Evolutionary conservation across 768 basidiomycete genomes (phyloP).

Genomic region (Leccinellum albellum): DNA sequence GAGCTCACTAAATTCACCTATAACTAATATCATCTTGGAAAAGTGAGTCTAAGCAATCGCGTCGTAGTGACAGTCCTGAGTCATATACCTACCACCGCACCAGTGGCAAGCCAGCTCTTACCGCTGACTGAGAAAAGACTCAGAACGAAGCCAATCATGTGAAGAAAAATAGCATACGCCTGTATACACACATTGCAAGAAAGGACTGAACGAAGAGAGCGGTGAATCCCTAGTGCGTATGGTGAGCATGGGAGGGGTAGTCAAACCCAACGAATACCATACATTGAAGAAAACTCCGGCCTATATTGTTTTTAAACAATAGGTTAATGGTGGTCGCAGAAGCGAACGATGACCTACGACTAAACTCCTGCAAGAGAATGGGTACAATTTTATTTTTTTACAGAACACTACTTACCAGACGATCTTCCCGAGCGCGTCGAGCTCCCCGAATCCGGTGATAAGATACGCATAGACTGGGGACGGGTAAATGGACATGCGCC

Average conservation of each 20-base stretch:
- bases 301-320: constrained; percentile 24
- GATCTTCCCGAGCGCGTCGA: constrained; percentile 28
- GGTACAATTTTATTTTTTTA: not conserved
- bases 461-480: constrained; percentile 48
- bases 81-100: constrained; percentile 29
- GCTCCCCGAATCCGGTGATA: constrained; percentile 38
- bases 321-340: not conserved
- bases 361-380: constrained; percentile 22
- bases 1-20: constrained; percentile 40
- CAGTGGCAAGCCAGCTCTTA: constrained; percentile 40
- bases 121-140: constrained; percentile 44
- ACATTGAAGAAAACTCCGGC: constrained; percentile 54
- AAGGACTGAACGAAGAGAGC: constrained; percentile 58
- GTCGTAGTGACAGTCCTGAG: not conserved
- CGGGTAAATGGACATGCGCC: not conserved
- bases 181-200: constrained; percentile 51
- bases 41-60: not conserved
- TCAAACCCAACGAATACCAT: not conserved
- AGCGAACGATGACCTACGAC: constrained; percentile 13
- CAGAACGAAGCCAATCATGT: not conserved
- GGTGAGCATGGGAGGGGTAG: not conserved
- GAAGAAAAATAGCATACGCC: constrained; percentile 32
- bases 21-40: constrained; percentile 30
- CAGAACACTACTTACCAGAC: constrained; percentile 39
- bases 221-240: constrained; percentile 36